Conservation (phyloP, 164 flowering plant genomes). For the Buxus sempervirens region DNA sequence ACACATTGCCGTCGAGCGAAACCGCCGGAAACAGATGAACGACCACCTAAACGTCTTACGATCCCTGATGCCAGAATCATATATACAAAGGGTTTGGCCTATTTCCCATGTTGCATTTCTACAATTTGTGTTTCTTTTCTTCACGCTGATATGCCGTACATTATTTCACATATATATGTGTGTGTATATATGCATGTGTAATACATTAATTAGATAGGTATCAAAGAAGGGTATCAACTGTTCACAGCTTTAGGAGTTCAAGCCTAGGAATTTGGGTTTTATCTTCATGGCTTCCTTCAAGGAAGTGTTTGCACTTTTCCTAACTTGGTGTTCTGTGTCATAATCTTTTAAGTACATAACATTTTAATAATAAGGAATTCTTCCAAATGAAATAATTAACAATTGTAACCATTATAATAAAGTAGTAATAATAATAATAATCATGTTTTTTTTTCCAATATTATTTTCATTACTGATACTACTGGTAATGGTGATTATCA, state of each 20-base stretch:
- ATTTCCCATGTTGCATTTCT: neutral
- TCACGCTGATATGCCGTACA: neutral
- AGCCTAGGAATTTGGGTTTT: neutral
- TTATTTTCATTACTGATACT: no score
- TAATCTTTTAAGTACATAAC: no score
- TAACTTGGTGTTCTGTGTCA: neutral
- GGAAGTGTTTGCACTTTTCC: neutral
- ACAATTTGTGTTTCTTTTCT: neutral
- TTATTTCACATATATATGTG: no score
- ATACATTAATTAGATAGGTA: neutral
- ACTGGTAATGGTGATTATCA: no score
- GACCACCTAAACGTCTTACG: constrained; percentile 72
- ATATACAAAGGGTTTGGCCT: constrained; percentile 59
- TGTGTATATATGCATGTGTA: neutral
- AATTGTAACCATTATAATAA: no score
- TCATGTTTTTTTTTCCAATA: no score
- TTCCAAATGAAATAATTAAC: no score
- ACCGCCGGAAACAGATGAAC: constrained; percentile 88
- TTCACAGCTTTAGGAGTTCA: neutral
- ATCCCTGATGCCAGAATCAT: constrained; percentile 84
- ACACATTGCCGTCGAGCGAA: constrained; percentile 85
- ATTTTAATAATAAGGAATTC: no score
- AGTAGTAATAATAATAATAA: no score
- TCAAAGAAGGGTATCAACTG: no score
- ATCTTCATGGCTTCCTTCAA: neutral